Base-by-base conservation (phyloP, 345 rosid genomes). In the Populus deltoides region DNA sequence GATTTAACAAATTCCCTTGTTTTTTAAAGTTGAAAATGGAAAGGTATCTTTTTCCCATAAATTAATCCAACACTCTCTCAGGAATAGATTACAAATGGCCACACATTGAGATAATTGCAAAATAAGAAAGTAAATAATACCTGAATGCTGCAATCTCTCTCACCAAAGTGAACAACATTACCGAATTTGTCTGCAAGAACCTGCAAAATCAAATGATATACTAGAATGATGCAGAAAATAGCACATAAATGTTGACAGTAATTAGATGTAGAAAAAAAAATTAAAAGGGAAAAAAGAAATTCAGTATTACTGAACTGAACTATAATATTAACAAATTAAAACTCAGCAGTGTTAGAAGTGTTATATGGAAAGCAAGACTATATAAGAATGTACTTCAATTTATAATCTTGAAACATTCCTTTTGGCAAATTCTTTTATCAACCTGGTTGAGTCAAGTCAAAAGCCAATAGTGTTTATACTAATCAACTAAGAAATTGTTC, bases 91-190 rank as follows among this genome's bases (percentile, higher is more conserved):
- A 57, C 20, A 73, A 80, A 39, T 68, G 70, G 38, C 18, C 73
- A 59, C 25, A 12, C 67, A 29, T 27, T 27, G 39, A 61, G 72
- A 29, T 7, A 43, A 62, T 22, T 35, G 71, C 18, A 76, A 62
- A 70, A 38, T 17, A 41, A 15, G 43, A 62, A 10, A 4, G 45
- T 71, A 38, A 39, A 38, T 25, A 51, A 49, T 90, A 96, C 99
- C 97, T 96, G 99, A 81, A 96, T 96, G 82, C 98, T 96, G 90
- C 99, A 96, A 89, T 96, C 99, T 77, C 99, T 94, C 89, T 96
- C 99, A 77, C 99, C 98, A 78, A 92, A 96, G 85, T 96, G 99
- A 82, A 96, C 98, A 81, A 93, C 99, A 80, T 96, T 93, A 71
- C 99, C 98, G 80, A 84, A 86, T 83, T 93, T 93, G 89, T 96